These are phyloP conservation scores for Sapria himalayana DNA, from an alignment of 345 rosid genomes.

Conservation along the genomic window DNA sequence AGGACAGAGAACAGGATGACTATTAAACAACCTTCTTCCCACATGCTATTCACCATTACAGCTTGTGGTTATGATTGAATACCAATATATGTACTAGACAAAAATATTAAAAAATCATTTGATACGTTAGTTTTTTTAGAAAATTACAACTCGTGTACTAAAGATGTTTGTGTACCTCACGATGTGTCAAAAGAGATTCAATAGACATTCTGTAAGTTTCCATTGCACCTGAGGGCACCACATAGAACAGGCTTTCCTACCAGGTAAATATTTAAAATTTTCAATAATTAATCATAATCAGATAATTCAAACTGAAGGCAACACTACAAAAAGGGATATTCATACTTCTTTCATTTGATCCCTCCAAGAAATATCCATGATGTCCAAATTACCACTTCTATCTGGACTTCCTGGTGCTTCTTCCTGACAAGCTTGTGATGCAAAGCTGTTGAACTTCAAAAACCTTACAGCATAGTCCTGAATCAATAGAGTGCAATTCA, in stretches of 20 bases:
- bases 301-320: background rate
- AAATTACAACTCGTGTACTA: too few relatives aligned
- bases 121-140: too few relatives aligned
- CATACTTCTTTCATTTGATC: slow-evolving; percentile 77
- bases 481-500: slow-evolving; percentile 19
- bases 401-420: slow-evolving; percentile 48
- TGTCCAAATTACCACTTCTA: slow-evolving; percentile 28
- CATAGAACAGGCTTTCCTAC: slow-evolving; percentile 92
- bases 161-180: slow-evolving; percentile 21
- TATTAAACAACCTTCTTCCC: too few relatives aligned
- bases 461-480: slow-evolving; percentile 63
- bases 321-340: slow-evolving; percentile 1
- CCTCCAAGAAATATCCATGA: slow-evolving; percentile 37
- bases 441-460: slow-evolving; percentile 35
- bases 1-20: too few relatives aligned
- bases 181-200: slow-evolving; percentile 41
- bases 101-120: too few relatives aligned
- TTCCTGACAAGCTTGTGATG: slow-evolving; percentile 27
- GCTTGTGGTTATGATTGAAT: too few relatives aligned
- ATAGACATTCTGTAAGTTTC: slow-evolving; percentile 57
- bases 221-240: slow-evolving; percentile 71
- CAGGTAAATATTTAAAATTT: slow-evolving; percentile 9
- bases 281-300: background rate
- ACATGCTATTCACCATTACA: too few relatives aligned
- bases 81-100: too few relatives aligned